Conservation (phyloP, 2,329 filamentous ascomycete species). For the Stachybotrys echinatus region DNA sequence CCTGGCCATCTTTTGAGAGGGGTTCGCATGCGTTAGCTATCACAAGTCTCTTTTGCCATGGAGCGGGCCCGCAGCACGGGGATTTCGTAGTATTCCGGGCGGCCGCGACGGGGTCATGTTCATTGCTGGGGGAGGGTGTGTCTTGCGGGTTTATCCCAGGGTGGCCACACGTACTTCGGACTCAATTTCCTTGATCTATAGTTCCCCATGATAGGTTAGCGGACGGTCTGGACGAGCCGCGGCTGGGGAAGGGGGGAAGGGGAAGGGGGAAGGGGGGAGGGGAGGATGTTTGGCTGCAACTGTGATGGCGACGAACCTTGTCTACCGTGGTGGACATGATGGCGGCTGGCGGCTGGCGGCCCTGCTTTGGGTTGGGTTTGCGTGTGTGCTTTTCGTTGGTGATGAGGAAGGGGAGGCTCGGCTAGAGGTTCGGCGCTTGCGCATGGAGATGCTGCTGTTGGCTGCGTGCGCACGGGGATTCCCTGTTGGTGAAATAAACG, state of each 20-base stretch:
- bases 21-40: no score
- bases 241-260: slow-evolving; percentile 1
- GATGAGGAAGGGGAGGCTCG: neutral
- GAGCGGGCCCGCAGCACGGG: neutral
- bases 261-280: slow-evolving; percentile 4
- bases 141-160: slow-evolving; percentile 2
- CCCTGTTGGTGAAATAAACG: neutral
- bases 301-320: slow-evolving; percentile 57
- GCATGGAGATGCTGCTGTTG: neutral
- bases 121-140: slow-evolving; percentile 5
- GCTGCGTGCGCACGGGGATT: neutral
- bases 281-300: no score
- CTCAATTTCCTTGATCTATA: slow-evolving; percentile 93
- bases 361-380: neutral
- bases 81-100: neutral
- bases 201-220: slow-evolving; percentile 24
- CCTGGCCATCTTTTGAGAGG: slow-evolving; percentile 68
- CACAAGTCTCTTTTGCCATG: neutral
- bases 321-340: slow-evolving; percentile 96
- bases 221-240: slow-evolving; percentile 4
- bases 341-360: slow-evolving; percentile 18
- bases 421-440: neutral
- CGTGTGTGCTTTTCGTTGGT: neutral
- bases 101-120: no score
- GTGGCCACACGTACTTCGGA: slow-evolving; percentile 62